phyloP scores from a whole-genome alignment of 192 early-diverging fungal genomes.

The Mortierella claussenii region DNA sequence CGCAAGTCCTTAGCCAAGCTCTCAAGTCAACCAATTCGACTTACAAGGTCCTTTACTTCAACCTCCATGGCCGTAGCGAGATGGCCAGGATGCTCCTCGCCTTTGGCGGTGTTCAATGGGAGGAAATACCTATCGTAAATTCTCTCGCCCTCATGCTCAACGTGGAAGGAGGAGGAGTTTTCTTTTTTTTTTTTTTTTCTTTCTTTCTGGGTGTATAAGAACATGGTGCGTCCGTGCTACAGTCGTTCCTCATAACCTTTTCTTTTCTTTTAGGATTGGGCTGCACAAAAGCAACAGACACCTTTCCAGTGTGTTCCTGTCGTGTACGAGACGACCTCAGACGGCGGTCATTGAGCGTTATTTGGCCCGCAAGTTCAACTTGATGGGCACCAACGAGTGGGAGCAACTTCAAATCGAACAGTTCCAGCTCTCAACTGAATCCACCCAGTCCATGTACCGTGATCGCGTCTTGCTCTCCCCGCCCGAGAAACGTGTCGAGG shows the following conservation, averaged over 20 bases:
- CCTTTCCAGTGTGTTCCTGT: background rate
- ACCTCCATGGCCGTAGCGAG: too few relatives aligned
- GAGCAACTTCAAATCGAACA: conserved; percentile 5
- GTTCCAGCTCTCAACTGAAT: conserved; percentile 28
- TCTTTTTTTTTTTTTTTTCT: too few relatives aligned
- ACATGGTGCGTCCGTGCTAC: too few relatives aligned
- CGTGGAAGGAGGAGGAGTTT: too few relatives aligned
- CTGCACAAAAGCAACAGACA: background rate
- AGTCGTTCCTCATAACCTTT: too few relatives aligned
- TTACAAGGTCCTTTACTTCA: too few relatives aligned
- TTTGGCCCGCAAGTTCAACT: background rate
- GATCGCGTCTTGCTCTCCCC: background rate
- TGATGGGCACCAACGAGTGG: background rate
- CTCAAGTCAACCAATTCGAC: conserved; percentile 2
- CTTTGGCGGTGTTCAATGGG: too few relatives aligned
- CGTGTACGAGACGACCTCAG: background rate
- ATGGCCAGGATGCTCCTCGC: too few relatives aligned
- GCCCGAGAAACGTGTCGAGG: conserved; percentile 29
- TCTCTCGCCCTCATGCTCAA: too few relatives aligned
- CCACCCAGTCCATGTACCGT: background rate
- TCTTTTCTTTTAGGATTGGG: too few relatives aligned
- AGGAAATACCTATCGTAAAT: conserved; percentile 35
- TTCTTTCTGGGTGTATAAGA: too few relatives aligned
- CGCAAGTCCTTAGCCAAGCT: conserved; percentile 9
- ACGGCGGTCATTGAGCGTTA: background rate